Evolutionary conservation across 2,329 filamentous ascomycete species (phyloP).

Genomic region (Phoma sp.): DNA sequence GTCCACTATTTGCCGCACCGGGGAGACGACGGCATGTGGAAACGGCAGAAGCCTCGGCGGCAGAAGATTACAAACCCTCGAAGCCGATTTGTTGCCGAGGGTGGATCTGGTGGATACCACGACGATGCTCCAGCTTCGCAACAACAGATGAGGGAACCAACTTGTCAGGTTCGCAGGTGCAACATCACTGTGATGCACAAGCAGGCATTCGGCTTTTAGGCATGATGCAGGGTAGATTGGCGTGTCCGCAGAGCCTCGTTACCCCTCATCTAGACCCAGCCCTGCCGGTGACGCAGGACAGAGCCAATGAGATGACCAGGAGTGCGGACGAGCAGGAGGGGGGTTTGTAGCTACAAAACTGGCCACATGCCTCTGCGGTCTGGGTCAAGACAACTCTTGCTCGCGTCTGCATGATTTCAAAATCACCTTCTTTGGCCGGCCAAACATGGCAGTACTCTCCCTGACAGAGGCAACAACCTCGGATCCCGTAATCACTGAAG

Average conservation of each 20-base stretch:
- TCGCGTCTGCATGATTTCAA: not conserved
- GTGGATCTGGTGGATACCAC: constrained; percentile 11
- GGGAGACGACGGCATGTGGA: constrained; percentile 15
- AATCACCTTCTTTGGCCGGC: constrained; percentile 18
- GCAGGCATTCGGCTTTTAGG: not conserved
- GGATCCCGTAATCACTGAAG: constrained; percentile 32
- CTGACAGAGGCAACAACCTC: constrained; percentile 1
- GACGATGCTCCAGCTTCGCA: constrained; percentile 1
- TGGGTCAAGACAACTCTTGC: not conserved
- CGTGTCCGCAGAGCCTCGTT: constrained; percentile 15
- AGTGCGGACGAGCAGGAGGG: constrained; percentile 5
- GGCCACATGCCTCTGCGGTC: not conserved
- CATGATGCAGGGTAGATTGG: constrained; percentile 1
- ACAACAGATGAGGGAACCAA: not conserved
- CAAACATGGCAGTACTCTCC: constrained; percentile 16
- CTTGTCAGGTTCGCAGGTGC: not conserved
- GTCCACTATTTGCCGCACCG: constrained; percentile 14
- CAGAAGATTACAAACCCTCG: constrained; percentile 4
- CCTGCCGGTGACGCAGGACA: constrained; percentile 1
- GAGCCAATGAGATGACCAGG: constrained; percentile 11
- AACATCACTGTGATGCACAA: not conserved
- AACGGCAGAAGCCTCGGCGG: constrained; percentile 7
- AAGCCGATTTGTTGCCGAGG: constrained; percentile 14
- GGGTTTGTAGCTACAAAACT: constrained; percentile 13
- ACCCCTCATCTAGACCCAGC: constrained; percentile 12